phyloP scores from a whole-genome alignment of 2,329 filamentous ascomycete species.

The Metarhizium album region DNA sequence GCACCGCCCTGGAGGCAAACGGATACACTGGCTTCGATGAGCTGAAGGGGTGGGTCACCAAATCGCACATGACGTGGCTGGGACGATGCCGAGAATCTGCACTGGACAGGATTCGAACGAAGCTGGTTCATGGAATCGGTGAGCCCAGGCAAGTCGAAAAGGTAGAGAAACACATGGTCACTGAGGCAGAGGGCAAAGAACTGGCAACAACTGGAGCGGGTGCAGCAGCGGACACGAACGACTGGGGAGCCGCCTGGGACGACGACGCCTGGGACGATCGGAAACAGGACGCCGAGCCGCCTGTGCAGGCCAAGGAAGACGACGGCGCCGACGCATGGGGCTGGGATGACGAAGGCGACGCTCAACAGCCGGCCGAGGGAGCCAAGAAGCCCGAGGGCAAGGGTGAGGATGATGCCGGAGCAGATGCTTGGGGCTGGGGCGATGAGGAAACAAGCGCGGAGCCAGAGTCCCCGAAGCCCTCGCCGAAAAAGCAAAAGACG shows the following conservation, averaged over 20 bases:
- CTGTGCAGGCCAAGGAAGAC: conserved; percentile 18
- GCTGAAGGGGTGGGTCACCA: conserved; percentile 69
- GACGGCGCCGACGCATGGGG: conserved; percentile 64
- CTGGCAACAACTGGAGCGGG: conserved; percentile 44
- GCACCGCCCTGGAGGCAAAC: conserved; percentile 47
- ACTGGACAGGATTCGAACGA: conserved; percentile 61
- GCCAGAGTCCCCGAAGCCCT: conserved; percentile 11
- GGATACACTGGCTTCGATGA: conserved; percentile 53
- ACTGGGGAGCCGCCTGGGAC: conserved; percentile 72
- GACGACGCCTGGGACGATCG: conserved; percentile 71
- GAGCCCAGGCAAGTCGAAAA: conserved; percentile 63
- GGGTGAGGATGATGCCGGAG: conserved; percentile 34
- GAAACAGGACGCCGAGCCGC: conserved; percentile 20
- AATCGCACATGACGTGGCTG: conserved; percentile 76
- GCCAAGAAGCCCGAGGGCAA: conserved; percentile 11
- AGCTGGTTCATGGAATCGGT: conserved; percentile 57
- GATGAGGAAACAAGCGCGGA: conserved; percentile 43
- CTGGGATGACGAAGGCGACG: conserved; percentile 57
- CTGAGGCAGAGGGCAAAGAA: conserved; percentile 53
- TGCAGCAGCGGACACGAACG: conserved; percentile 36
- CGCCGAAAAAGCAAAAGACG: conserved; percentile 8
- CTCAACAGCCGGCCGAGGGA: conserved; percentile 13
- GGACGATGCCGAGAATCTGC: conserved; percentile 70
- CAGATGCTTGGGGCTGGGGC: conserved; percentile 80
- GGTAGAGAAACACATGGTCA: conserved; percentile 73